These are phyloP conservation scores for Trametes cubensis DNA, from an alignment of 768 basidiomycete genomes.

Conservation along the genomic window DNA sequence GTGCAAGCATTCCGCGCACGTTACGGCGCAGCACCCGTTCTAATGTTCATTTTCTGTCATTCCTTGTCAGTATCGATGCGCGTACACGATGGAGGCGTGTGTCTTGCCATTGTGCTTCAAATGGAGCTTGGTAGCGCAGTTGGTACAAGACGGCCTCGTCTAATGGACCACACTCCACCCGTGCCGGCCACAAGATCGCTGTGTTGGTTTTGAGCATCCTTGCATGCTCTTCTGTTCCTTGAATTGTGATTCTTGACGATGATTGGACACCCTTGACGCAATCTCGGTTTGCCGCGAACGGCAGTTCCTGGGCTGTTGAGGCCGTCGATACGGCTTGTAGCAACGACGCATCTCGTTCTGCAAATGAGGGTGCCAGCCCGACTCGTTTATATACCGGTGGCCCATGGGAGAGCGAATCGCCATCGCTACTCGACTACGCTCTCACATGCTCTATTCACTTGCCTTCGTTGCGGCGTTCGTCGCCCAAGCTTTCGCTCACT, in stretches of 20 bases:
- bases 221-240: too few relatives aligned
- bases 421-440: neutral
- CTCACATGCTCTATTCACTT: conserved; percentile 11
- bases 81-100: neutral
- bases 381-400: neutral
- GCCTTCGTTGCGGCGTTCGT: conserved; percentile 23
- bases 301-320: too few relatives aligned
- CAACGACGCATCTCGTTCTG: neutral
- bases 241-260: too few relatives aligned
- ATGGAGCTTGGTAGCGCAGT: too few relatives aligned
- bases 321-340: too few relatives aligned
- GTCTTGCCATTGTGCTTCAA: too few relatives aligned
- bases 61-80: neutral
- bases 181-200: too few relatives aligned
- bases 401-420: neutral
- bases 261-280: too few relatives aligned
- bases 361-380: neutral
- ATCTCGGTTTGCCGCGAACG: too few relatives aligned
- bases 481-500: conserved; percentile 29
- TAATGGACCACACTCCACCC: too few relatives aligned
- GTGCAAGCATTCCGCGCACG: neutral
- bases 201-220: too few relatives aligned
- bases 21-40: neutral
- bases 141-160: too few relatives aligned
- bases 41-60: neutral